These are phyloP conservation scores for Xylaria sp. DNA, from an alignment of 2,329 filamentous ascomycete species.

Conservation along the genomic window DNA sequence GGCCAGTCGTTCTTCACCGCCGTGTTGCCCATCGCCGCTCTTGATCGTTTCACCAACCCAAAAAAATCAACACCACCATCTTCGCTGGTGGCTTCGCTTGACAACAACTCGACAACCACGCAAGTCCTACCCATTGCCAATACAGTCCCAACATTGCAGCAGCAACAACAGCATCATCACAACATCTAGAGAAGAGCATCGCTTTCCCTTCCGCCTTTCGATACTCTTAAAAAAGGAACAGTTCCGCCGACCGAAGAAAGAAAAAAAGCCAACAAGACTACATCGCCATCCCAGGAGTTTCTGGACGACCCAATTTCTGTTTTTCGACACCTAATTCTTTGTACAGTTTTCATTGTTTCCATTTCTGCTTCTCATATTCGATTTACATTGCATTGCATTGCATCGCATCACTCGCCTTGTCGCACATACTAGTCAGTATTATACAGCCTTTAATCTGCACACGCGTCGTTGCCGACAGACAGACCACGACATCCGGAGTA, in stretches of 20 bases:
- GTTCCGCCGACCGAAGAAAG: conserved; percentile 43
- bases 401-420: conserved; percentile 37
- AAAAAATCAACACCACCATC: conserved; percentile 18
- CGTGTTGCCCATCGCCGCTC: conserved; percentile 45
- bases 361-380: conserved; percentile 36
- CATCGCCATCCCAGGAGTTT: conserved; percentile 36
- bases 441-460: conserved; percentile 42
- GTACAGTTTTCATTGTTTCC: conserved; percentile 40
- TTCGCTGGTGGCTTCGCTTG: conserved; percentile 41
- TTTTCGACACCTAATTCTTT: conserved; percentile 41
- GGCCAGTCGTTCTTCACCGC: conserved; percentile 45
- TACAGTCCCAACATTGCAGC: conserved; percentile 30
- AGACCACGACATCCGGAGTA: conserved; percentile 14
- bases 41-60: conserved; percentile 38
- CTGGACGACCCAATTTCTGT: conserved; percentile 40
- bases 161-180: conserved; percentile 34
- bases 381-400: conserved; percentile 44
- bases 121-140: conserved; percentile 27
- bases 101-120: conserved; percentile 12
- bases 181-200: conserved; percentile 31
- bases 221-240: conserved; percentile 35
- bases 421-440: conserved; percentile 40
- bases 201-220: conserved; percentile 18
- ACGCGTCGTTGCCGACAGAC: conserved; percentile 38
- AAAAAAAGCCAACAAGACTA: conserved; percentile 39